Evolutionary conservation across 257 asterid species (phyloP), one percentile per base, ranked within the genome.

Genomic region (Vinca minor): DNA sequence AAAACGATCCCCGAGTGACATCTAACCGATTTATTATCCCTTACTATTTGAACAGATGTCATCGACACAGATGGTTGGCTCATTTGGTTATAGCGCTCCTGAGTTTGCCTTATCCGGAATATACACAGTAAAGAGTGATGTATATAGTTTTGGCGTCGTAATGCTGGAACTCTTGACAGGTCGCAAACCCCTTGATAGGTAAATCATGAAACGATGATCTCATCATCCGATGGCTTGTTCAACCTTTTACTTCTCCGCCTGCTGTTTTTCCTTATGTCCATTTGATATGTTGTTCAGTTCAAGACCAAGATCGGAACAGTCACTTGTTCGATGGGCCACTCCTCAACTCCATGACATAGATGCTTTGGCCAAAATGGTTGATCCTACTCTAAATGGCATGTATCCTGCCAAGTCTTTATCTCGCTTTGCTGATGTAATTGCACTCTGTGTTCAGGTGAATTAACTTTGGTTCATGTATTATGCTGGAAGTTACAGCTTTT

Each of bases 271-370:
- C 28, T 62, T 53, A n/a, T 9, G 23, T 34, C 21, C 31, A 44
- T 32, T 32, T 67, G 36, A 15, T 60, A 34, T 32, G 45, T 74
- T 71, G 32, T 56, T 20, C 78, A 93, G 98, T 72, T 89, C 97
- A 74, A 76, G 97, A 69, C 77, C 46, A 71, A 84, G 98, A 80
- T 80, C 89, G 25, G 99, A 93, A 68, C 99, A 89, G 70, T 93
- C 98, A 8, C 95, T 93, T 31, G 98, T 93, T 59, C 82, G 97
- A 76, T 93, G 99, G 99, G 95, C 97, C 49, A 85, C 95, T 65
- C 96, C 99, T 63, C 99, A 93, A 67, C 96, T 89, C 73, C 97
- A 93, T 62, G 99, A 93, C 68, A 93, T 93, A 31, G 99, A 93
- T 67, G 96, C 97, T 77, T 80, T 93, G 38, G 86, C 98, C 1